Evolutionary conservation across 768 basidiomycete genomes (phyloP).

Genomic region (Boletellus ananas): DNA sequence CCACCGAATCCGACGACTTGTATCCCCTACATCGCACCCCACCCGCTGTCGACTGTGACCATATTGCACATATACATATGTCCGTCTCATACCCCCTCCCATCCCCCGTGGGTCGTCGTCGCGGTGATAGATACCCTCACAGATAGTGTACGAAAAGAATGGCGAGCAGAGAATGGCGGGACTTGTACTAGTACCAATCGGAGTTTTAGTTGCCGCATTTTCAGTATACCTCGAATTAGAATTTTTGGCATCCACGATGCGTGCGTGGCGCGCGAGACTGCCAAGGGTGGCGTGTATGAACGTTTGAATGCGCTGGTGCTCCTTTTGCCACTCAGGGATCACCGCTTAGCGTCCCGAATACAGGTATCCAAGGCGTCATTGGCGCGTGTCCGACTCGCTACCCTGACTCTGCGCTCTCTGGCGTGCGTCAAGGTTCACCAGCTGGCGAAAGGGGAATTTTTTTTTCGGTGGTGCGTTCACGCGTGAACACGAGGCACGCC

Average conservation of each 20-base stretch:
- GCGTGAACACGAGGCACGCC: constrained; percentile 26
- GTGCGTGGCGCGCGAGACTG: constrained; percentile 1
- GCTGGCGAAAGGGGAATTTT: neutral
- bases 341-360: constrained; percentile 7
- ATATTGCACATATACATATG: constrained; percentile 30
- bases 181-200: constrained; percentile 31
- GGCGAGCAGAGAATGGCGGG: constrained; percentile 26
- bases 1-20: constrained; percentile 18
- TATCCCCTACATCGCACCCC: constrained; percentile 27
- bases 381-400: constrained; percentile 8
- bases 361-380: constrained; percentile 11
- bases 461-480: too few species aligned
- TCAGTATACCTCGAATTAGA: constrained; percentile 37
- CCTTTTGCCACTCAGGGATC: constrained; percentile 25
- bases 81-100: constrained; percentile 10
- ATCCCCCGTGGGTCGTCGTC: constrained; percentile 23
- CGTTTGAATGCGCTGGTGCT: neutral
- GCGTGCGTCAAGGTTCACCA: constrained; percentile 18
- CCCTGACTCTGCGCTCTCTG: constrained; percentile 8
- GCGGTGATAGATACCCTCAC: constrained; percentile 33
- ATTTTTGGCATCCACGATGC: constrained; percentile 23
- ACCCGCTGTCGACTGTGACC: constrained; percentile 25
- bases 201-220: constrained; percentile 28
- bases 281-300: constrained; percentile 9
- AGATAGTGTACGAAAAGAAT: constrained; percentile 27